Percentiles rank a stretch among this genome's conserved stretches.
Conservation (phyloP, 441 rosid species). For the Daphne laureola region DNA sequence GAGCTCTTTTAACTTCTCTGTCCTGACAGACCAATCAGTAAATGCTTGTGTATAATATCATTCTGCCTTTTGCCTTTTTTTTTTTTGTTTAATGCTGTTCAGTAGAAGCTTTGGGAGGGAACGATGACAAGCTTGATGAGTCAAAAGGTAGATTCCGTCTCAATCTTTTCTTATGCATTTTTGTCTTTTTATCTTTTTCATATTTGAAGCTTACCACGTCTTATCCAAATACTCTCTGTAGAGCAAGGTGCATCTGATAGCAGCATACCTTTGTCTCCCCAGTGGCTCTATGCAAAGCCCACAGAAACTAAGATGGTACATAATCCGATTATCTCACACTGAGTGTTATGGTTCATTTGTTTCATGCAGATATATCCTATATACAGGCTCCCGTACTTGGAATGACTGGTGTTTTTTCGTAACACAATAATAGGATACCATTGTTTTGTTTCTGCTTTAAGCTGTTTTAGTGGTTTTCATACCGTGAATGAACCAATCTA, state of each 20-base stretch:
- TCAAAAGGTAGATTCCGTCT: conserved; percentile 35
- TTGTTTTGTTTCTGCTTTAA: too few relatives aligned
- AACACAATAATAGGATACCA: too few relatives aligned
- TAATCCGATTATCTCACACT: neutral
- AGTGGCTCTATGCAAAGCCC: conserved; percentile 86
- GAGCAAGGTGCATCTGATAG: conserved; percentile 58
- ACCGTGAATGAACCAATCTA: too few relatives aligned
- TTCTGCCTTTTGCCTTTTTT: conserved; percentile 7
- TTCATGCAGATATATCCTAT: too few relatives aligned
- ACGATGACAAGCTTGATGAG: conserved; percentile 30
- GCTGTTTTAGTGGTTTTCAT: too few relatives aligned
- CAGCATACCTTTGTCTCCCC: conserved; percentile 90
- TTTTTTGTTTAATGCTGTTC: conserved; percentile 4
- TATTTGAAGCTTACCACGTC: neutral
- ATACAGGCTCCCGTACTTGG: too few relatives aligned
- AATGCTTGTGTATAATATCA: neutral
- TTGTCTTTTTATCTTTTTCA: neutral
- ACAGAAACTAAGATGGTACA: conserved; percentile 56
- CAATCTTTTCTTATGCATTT: neutral
- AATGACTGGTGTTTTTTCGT: too few relatives aligned
- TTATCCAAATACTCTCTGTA: conserved; percentile 19
- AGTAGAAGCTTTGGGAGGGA: conserved; percentile 37
- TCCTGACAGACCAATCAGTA: neutral
- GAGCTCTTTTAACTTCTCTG: too few relatives aligned
- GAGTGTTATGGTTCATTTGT: too few relatives aligned